These are phyloP conservation scores for Zychaea mexicana DNA, from an alignment of 371 early-diverging fungal species.

Conservation along the genomic window DNA sequence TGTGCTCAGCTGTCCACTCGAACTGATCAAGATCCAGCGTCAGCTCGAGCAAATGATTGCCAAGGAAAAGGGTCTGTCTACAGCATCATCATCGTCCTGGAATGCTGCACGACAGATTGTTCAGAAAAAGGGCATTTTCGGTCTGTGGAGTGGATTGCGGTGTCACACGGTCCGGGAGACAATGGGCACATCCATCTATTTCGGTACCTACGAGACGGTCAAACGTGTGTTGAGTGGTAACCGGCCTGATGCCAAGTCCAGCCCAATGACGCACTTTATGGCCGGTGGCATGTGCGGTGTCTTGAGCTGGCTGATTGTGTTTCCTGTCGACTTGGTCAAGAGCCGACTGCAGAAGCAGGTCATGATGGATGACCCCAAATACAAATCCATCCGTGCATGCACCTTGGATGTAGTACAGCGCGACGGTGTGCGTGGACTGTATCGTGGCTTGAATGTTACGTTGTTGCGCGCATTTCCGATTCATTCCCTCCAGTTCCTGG, in stretches of 20 bases:
- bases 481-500: slow-evolving; percentile 80
- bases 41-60: slow-evolving; percentile 67
- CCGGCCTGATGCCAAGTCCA: slow-evolving; percentile 33
- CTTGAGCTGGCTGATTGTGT: slow-evolving; percentile 77
- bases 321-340: slow-evolving; percentile 80
- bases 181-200: slow-evolving; percentile 78
- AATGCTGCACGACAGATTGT: slow-evolving; percentile 58
- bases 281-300: slow-evolving; percentile 81
- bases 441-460: slow-evolving; percentile 76
- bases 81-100: slow-evolving; percentile 41
- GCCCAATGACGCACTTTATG: slow-evolving; percentile 69
- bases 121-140: slow-evolving; percentile 47
- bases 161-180: slow-evolving; percentile 59
- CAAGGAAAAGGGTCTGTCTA: not conserved
- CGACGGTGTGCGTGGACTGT: slow-evolving; percentile 65
- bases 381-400: slow-evolving; percentile 49
- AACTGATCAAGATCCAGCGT: slow-evolving; percentile 79
- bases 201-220: slow-evolving; percentile 73
- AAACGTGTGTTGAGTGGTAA: slow-evolving; percentile 58
- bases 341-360: slow-evolving; percentile 76
- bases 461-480: slow-evolving; percentile 81
- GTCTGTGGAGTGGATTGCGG: slow-evolving; percentile 53
- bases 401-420: slow-evolving; percentile 51
- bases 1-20: slow-evolving; percentile 72
- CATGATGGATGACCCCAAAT: slow-evolving; percentile 49